These are phyloP conservation scores for Termitomyces sp. DNA, from an alignment of 768 basidiomycete genomes.

Conservation along the genomic window DNA sequence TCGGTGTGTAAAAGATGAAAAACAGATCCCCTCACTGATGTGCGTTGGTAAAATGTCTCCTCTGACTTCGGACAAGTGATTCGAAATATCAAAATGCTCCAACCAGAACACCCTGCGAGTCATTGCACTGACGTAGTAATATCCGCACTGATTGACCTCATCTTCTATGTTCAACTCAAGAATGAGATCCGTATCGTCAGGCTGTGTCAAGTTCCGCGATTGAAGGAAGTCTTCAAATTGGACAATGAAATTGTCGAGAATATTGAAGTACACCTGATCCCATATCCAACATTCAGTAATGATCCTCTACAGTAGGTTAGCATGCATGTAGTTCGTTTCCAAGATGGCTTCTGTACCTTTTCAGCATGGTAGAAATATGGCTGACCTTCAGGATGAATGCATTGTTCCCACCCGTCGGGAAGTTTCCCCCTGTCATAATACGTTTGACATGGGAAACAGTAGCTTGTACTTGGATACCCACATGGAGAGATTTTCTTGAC, in stretches of 20 bases:
- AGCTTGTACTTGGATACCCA: background rate
- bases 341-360: background rate
- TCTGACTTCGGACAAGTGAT: background rate
- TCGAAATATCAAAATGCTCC: background rate
- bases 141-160: background rate
- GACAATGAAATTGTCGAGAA: background rate
- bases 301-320: background rate
- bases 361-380: slow-evolving; percentile 4
- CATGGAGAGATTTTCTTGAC: slow-evolving; percentile 1
- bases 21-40: background rate
- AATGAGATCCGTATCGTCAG: background rate
- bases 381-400: slow-evolving; percentile 6
- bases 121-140: background rate
- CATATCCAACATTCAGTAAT: slow-evolving; percentile 6
- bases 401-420: slow-evolving; percentile 4
- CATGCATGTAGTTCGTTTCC: background rate
- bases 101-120: slow-evolving; percentile 4
- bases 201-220: background rate
- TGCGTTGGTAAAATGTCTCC: background rate
- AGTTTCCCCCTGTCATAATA: background rate
- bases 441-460: no score
- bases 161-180: background rate
- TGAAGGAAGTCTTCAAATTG: slow-evolving; percentile 1
- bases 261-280: background rate
- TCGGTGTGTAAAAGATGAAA: background rate